Conservation (phyloP, 129 eudicot species). For the Arctium lappa region DNA sequence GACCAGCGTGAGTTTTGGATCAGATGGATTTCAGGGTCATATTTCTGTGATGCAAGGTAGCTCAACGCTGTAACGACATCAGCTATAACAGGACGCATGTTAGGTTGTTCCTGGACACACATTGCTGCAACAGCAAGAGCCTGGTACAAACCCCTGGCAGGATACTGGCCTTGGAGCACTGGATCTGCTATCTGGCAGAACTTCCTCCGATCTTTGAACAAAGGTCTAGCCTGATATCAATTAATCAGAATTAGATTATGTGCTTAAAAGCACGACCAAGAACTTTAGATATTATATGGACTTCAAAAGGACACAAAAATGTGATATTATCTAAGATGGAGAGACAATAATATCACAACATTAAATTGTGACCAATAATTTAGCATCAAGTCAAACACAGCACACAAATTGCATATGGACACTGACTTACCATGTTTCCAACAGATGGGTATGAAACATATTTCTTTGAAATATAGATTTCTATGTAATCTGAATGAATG, state of each 20-base stretch:
- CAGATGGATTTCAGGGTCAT: conserved; percentile 45
- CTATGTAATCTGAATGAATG: background rate
- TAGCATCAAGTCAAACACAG: background rate
- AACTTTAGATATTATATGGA: background rate
- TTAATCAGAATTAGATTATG: background rate
- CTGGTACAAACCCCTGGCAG: conserved; percentile 59
- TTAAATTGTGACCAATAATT: background rate
- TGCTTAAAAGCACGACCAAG: background rate
- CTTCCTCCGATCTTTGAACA: conserved; percentile 57
- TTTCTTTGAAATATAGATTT: background rate
- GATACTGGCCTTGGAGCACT: conserved; percentile 62
- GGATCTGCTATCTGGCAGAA: conserved; percentile 71
- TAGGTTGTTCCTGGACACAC: conserved; percentile 78
- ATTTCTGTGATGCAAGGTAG: conserved; percentile 60
- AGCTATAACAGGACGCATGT: conserved; percentile 64
- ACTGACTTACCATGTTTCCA: background rate
- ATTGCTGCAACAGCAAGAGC: conserved; percentile 77
- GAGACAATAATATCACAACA: background rate
- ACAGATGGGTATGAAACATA: background rate
- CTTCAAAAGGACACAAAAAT: background rate
- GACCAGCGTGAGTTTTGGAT: conserved; percentile 40
- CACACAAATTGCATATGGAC: too few species aligned
- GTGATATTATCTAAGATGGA: background rate
- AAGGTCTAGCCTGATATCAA: conserved; percentile 54
- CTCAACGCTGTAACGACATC: conserved; percentile 74